These are phyloP conservation scores for Laburnicola sp. DNA, from an alignment of 2,329 filamentous ascomycete genomes.

Conservation along the genomic window DNA sequence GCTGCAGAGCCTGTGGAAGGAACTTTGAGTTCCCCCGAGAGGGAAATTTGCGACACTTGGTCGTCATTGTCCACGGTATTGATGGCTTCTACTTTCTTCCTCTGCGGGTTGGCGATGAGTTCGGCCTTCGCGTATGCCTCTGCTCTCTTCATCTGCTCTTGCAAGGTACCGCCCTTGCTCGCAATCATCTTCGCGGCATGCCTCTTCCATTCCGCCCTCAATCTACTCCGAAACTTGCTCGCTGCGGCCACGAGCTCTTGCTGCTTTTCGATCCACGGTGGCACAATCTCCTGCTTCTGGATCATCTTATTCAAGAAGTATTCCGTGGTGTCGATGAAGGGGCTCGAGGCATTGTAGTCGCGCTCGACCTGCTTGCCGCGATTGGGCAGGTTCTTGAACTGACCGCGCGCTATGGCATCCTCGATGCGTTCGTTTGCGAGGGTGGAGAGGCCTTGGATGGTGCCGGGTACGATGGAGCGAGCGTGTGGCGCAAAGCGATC, in stretches of 20 bases:
- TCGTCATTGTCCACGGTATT: conserved; percentile 51
- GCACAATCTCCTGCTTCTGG: conserved; percentile 90
- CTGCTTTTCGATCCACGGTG: conserved; percentile 98
- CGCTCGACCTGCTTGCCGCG: conserved; percentile 73
- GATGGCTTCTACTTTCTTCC: conserved; percentile 49
- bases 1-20: conserved; percentile 16
- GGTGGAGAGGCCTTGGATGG: conserved; percentile 75
- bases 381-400: conserved; percentile 78
- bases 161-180: conserved; percentile 72
- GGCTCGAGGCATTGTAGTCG: conserved; percentile 80
- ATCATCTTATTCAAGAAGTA: conserved; percentile 99
- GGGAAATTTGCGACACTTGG: conserved; percentile 52
- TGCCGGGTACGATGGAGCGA: conserved; percentile 73
- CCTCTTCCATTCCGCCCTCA: conserved; percentile 81
- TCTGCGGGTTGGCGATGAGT: conserved; percentile 62
- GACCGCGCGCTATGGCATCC: conserved; percentile 86
- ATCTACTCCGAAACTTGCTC: conserved; percentile 69
- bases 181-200: conserved; percentile 80
- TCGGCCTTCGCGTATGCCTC: conserved; percentile 77
- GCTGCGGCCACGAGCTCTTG: conserved; percentile 78
- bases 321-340: conserved; percentile 94
- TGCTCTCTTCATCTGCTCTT: conserved; percentile 72
- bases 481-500: conserved; percentile 78
- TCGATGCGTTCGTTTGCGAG: conserved; percentile 92
- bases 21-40: conserved; percentile 49